Base-by-base conservation (phyloP, 148 eudicot species). In the Mesembryanthemum crystallinum region DNA sequence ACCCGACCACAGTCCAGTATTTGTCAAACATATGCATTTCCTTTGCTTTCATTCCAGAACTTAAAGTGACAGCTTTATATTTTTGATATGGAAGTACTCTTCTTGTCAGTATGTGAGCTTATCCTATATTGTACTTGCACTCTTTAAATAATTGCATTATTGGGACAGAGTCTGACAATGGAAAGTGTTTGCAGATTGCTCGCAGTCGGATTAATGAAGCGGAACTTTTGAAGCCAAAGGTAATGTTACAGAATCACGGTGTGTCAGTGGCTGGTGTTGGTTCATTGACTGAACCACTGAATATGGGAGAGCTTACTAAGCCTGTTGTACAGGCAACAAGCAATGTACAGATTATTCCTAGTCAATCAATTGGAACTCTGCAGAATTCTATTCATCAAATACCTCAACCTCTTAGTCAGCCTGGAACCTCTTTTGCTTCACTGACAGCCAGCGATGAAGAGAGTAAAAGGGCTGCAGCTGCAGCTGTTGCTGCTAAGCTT, bases 401-500 rank as follows among this genome's bases (percentile, higher is more conserved):
- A 3, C 64, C 70, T 51, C 80, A 74, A 23, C 84, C 91, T 27
- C 42, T 78, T 25, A 54, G 45, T 49, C 84, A 83, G 64, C 85
- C 81, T 10, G 58, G 83, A 51, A 80, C 87, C 33, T 67, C 97
- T 59, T 89, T 87, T 71, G 77, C 84, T 28, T 57, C 84, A 71
- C 47, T 83, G 23, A 76, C 81, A 24, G 55, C 80, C 17, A 80
- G 74, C 37, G 95, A 88, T 77, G 98, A 94, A 79, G 97, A 92
- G 27, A 85, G 83, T 83, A 94, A 86, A 73, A 92, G 78, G 73
- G 90, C 98, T 5, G 84, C 92, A 4, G 98, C 97, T 3, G 98
- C 98, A 17, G 96, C 97, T 23, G 90, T 94, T 79, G 98, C 94
- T 59, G 97, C 97, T 24, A 92, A 89, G 84, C 98, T 94, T 59